phyloP scores from a whole-genome alignment of 164 flowering plant species.

The Litsea cubeba region DNA sequence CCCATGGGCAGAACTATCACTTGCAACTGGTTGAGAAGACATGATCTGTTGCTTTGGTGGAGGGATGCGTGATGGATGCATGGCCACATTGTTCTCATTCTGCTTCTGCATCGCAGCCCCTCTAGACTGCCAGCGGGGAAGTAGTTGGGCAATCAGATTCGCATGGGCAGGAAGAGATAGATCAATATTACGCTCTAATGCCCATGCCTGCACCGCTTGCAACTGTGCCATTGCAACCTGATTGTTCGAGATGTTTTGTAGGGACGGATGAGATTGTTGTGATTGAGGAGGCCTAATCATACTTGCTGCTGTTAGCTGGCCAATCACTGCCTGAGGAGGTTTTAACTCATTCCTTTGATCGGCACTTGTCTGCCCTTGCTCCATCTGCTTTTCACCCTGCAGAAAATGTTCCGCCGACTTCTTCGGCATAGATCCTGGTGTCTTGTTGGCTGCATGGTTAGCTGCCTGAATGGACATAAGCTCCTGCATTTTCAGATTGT shows the following conservation, averaged over 20 bases:
- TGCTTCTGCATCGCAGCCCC: constrained; percentile 64
- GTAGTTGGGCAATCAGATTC: constrained; percentile 62
- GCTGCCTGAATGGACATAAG: constrained; percentile 56
- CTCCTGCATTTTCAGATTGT: constrained; percentile 71
- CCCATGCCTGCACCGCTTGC: constrained; percentile 87
- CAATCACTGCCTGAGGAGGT: constrained; percentile 33
- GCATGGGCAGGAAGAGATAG: constrained; percentile 76
- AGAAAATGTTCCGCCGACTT: constrained; percentile 50
- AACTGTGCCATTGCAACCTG: constrained; percentile 67
- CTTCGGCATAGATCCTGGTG: constrained; percentile 61
- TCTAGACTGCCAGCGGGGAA: constrained; percentile 73
- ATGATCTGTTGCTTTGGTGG: constrained; percentile 55
- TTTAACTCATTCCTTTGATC: constrained; percentile 56
- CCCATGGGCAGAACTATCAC: constrained; percentile 63
- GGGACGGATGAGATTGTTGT: constrained; percentile 45
- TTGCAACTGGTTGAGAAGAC: constrained; percentile 49
- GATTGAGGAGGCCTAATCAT: constrained; percentile 42
- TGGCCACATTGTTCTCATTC: constrained; percentile 44
- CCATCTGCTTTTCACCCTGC: constrained; percentile 59
- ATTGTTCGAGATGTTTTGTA: constrained; percentile 51
- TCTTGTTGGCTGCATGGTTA: constrained; percentile 59
- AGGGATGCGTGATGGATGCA: constrained; percentile 40
- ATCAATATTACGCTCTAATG: constrained; percentile 82
- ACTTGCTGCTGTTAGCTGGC: constrained; percentile 41
- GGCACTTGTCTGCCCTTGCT: constrained; percentile 37